phyloP scores from a whole-genome alignment of 345 rosid species.

The Cardamine resedifolia region DNA sequence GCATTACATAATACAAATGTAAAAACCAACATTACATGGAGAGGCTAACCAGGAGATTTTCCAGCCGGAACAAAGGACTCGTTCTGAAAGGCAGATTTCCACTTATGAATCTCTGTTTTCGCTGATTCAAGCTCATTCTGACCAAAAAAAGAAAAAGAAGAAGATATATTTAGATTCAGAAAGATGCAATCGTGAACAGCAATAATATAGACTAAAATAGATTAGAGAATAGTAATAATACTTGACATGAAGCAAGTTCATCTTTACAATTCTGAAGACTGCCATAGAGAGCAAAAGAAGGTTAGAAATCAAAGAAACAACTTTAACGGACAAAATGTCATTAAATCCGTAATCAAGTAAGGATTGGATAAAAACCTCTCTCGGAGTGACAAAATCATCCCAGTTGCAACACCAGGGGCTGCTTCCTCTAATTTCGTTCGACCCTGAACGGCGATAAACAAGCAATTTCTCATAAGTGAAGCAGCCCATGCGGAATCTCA shows the following conservation, averaged over 20 bases:
- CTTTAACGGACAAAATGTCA: neutral
- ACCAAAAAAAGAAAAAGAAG: neutral
- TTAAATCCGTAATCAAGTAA: neutral
- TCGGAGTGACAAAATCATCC: slow-evolving; percentile 84
- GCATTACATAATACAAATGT: slow-evolving; percentile 15
- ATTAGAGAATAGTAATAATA: slow-evolving; percentile 39
- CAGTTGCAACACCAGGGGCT: slow-evolving; percentile 71
- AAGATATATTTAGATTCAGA: neutral
- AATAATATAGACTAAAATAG: neutral
- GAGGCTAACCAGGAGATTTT: slow-evolving; percentile 71
- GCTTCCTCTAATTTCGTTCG: slow-evolving; percentile 71
- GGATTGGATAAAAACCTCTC: slow-evolving; percentile 59
- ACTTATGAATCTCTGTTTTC: slow-evolving; percentile 70
- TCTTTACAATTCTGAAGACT: slow-evolving; percentile 82
- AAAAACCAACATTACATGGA: neutral
- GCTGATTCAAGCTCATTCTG: slow-evolving; percentile 81
- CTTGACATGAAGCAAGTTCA: slow-evolving; percentile 72
- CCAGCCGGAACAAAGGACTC: slow-evolving; percentile 68
- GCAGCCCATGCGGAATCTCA: neutral
- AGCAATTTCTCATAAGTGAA: neutral
- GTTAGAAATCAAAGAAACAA: neutral
- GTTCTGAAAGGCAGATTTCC: slow-evolving; percentile 82
- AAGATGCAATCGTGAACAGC: neutral
- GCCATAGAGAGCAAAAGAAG: slow-evolving; percentile 35
- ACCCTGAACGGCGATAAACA: slow-evolving; percentile 41